A percentile compares a stretch with the other conserved stretches of the same genome.
Conservation (phyloP, 2,329 filamentous ascomycete genomes). For the Claviceps quebecensis region DNA sequence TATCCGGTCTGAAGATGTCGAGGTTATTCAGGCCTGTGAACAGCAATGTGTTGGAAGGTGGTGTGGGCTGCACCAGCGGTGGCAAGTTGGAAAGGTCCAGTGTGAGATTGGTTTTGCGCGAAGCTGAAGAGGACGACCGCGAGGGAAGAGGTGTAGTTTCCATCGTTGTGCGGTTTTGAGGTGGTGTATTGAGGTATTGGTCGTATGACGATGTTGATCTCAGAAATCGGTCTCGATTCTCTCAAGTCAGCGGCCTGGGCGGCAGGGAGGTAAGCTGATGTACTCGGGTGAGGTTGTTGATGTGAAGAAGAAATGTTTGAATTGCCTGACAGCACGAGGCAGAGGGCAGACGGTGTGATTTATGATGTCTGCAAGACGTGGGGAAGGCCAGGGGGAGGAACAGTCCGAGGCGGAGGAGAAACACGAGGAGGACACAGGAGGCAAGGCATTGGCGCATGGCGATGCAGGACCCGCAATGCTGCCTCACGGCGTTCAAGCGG, state of each 20-base stretch:
- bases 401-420: not conserved
- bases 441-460: not conserved
- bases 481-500: too few species aligned
- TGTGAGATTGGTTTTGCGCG: slow-evolving; percentile 38
- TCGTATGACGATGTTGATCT: not conserved
- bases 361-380: not conserved
- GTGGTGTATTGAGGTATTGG: slow-evolving; percentile 3
- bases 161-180: slow-evolving; percentile 13
- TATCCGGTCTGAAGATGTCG: slow-evolving; percentile 60
- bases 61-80: slow-evolving; percentile 53
- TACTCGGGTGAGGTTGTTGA: not conserved
- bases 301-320: not conserved
- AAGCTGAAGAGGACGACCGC: slow-evolving; percentile 32
- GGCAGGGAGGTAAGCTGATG: not conserved
- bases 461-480: not conserved
- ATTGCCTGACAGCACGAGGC: not conserved
- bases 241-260: too few species aligned
- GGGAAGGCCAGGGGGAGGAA: not conserved
- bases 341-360: not conserved
- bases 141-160: slow-evolving; percentile 24
- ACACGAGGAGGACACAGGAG: not conserved
- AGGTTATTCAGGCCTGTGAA: slow-evolving; percentile 65
- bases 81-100: slow-evolving; percentile 64
- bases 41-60: slow-evolving; percentile 70
- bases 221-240: not conserved